Percentiles rank a stretch among this genome's conserved stretches.
These are phyloP conservation scores for Maudiozyma turicensis DNA, from an alignment of 805 yeast species.

Conservation along the genomic window DNA sequence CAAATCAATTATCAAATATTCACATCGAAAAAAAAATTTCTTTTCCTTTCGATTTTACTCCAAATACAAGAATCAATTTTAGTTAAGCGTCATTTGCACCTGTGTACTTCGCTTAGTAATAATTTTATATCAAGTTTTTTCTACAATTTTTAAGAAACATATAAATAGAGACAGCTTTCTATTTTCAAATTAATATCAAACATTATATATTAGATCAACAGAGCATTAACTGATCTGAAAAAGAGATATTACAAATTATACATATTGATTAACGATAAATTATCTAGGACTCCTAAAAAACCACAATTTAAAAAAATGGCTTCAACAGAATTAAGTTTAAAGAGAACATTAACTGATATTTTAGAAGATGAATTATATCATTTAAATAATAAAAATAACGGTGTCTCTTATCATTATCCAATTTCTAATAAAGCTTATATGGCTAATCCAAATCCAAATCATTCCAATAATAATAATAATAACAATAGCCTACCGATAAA, in stretches of 20 bases:
- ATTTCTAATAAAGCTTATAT: constrained; percentile 3
- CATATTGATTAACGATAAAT: background rate
- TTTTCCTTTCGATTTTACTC: too few species aligned
- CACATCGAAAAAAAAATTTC: too few species aligned
- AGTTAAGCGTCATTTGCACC: too few species aligned
- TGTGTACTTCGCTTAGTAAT: too few species aligned
- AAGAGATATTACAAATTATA: background rate
- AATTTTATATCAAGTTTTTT: too few species aligned
- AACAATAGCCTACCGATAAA: background rate
- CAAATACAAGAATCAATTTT: too few species aligned
- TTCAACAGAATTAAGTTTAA: constrained; percentile 13
- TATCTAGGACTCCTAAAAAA: background rate
- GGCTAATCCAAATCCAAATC: background rate
- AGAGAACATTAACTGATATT: constrained; percentile 28
- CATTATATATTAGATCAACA: background rate
- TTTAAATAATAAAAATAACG: constrained; percentile 9
- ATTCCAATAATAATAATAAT: background rate
- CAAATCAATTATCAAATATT: too few species aligned
- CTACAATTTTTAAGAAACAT: too few species aligned
- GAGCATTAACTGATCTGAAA: background rate
- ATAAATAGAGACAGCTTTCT: too few species aligned
- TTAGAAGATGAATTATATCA: constrained; percentile 28
- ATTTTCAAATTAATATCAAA: too few species aligned
- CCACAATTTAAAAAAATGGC: constrained; percentile 8
- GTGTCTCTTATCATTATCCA: constrained; percentile 3